Percentiles rank a stretch among this genome's conserved stretches.
phyloP scores from a whole-genome alignment of 768 basidiomycete species.

The Hypholoma sublateritium region DNA sequence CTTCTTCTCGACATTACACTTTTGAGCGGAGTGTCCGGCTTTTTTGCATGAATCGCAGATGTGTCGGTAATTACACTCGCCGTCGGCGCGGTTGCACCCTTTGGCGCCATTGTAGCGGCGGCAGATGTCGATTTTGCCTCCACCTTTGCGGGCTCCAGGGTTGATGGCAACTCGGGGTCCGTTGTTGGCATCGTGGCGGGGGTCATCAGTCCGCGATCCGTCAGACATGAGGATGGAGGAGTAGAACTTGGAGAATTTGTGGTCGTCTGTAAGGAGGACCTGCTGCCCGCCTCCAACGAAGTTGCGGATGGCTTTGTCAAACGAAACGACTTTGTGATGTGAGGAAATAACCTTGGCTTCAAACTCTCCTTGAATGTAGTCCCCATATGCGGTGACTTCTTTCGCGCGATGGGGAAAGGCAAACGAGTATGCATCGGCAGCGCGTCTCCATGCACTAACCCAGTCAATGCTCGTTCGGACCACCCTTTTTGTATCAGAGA shows the following conservation, averaged over 20 bases:
- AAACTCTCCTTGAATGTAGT: constrained; percentile 26
- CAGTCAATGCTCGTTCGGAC: constrained; percentile 21
- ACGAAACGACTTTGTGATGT: constrained; percentile 25
- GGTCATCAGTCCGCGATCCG: constrained; percentile 6
- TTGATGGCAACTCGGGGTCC: not conserved
- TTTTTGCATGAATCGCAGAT: not conserved
- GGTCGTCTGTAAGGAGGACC: constrained; percentile 22
- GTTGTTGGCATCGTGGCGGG: not conserved
- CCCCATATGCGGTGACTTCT: constrained; percentile 26
- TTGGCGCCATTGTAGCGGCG: not conserved
- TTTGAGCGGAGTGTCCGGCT: not conserved
- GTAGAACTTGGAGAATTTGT: not conserved
- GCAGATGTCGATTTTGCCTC: not conserved
- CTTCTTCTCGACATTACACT: not conserved
- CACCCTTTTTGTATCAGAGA: constrained; percentile 9
- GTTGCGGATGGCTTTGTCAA: constrained; percentile 28
- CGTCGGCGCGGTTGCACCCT: not conserved
- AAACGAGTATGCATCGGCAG: constrained; percentile 17
- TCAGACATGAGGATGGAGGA: constrained; percentile 10
- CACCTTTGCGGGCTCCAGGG: not conserved
- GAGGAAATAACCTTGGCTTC: not conserved
- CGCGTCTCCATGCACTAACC: constrained; percentile 20
- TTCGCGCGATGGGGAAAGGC: constrained; percentile 23
- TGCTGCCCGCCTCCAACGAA: constrained; percentile 16
- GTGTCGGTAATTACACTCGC: not conserved